Evolutionary conservation across 2,329 filamentous ascomycete genomes (phyloP), one percentile per base, ranked within the genome.

Genomic region (Zymoseptoria brevis): DNA sequence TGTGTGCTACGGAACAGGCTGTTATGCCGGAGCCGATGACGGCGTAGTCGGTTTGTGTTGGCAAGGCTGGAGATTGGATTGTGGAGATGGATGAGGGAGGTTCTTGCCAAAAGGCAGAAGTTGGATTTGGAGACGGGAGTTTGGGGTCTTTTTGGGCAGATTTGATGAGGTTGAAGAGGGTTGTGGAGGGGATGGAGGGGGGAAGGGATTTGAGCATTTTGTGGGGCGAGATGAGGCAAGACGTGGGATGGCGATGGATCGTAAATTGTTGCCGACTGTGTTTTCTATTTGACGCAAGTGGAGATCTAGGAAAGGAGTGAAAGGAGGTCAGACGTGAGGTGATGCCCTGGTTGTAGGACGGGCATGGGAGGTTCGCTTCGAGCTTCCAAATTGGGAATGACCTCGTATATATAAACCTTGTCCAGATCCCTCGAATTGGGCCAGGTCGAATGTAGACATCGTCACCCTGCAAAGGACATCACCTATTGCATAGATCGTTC

Each of bases 11-110:
- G 45, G 60, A 62, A 22, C 62, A 62, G 30, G 57, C 62, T 16
- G 62, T 66, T 3, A 66, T 56, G 35, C 64, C 64, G 21, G 58
- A 62, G 19, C 64, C 64, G 22, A 66, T 60, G n/a, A 66, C 59
- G 19, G 62, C 60, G 54, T 64, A 66, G 21, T 58, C 62, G 2
- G 61, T 62, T 11, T 55, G 56, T 1, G 55, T 13, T 3, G 61
- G 58, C 0, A 65, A 55, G 19, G 49, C n/a, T 35, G 30, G 8
- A 21, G 63, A 65, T 53, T 60, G 57, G 11, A 30, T 29, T 1
- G 19, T 5, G 1, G 63, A 56, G 29, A 64, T 49, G 8, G 55
- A n/a, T 1, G 61, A 53, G 1, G 55, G 29, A 7, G 61, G 62
- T 0, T 55, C 26, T 48, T 65, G 63, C 63, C 63, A 65, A n/a